Percentiles rank a stretch among this genome's conserved stretches.
Evolutionary conservation across 495 filamentous ascomycete genomes (phyloP).

Genomic region (Xylaria castorea): DNA sequence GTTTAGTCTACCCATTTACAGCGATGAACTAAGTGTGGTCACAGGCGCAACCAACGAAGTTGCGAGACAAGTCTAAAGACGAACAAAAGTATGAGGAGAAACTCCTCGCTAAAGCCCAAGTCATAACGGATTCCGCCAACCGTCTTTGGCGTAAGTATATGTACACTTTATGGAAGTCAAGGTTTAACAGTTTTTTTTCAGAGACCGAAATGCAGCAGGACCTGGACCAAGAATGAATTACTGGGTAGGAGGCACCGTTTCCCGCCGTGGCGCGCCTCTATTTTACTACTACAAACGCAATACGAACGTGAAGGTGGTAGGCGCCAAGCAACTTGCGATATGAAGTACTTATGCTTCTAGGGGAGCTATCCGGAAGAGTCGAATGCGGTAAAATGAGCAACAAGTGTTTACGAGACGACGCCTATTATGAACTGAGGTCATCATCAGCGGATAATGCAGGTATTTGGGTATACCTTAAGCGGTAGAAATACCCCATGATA

Average conservation of each 20-base stretch:
- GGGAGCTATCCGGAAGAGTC: not conserved
- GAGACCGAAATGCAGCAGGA: slow-evolving; percentile 57
- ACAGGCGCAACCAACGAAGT: slow-evolving; percentile 68
- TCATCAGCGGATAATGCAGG: not conserved
- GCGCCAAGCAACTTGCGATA: not conserved
- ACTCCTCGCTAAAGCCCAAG: slow-evolving; percentile 68
- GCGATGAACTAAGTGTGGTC: slow-evolving; percentile 12
- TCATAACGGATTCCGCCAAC: slow-evolving; percentile 74
- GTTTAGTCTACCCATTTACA: slow-evolving; percentile 19
- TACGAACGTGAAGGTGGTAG: not conserved
- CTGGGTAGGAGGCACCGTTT: not conserved
- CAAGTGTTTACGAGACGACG: not conserved
- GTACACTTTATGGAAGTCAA: slow-evolving; percentile 28
- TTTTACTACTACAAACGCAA: not conserved
- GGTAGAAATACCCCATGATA: not conserved
- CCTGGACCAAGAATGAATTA: slow-evolving; percentile 41
- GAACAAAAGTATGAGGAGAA: slow-evolving; percentile 69
- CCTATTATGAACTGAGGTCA: not conserved
- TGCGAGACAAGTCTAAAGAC: slow-evolving; percentile 63
- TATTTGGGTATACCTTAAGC: not conserved
- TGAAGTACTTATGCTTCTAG: not conserved
- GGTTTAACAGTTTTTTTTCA: slow-evolving; percentile 38
- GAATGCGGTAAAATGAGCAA: not conserved
- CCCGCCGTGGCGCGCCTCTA: not conserved
- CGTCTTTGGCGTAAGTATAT: slow-evolving; percentile 69